These are phyloP conservation scores for Naganishia sp. DNA, from an alignment of 1,284 basidiomycete species.

Conservation along the genomic window DNA sequence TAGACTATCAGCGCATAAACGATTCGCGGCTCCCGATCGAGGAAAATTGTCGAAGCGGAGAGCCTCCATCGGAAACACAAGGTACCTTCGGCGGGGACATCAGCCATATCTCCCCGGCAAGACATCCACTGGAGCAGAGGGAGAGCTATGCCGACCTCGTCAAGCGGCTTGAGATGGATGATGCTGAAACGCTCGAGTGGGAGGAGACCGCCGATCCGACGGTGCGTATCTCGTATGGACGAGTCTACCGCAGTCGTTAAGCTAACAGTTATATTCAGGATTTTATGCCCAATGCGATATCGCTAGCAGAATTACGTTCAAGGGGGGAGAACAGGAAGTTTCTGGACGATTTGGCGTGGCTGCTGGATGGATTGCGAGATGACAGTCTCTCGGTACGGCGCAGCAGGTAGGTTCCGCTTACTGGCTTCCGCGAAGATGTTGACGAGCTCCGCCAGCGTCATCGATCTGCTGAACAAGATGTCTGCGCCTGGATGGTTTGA, in stretches of 20 bases:
- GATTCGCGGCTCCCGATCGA: neutral
- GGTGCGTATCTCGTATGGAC: neutral
- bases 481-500: conserved; percentile 42
- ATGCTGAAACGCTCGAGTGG: conserved; percentile 31
- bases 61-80: neutral
- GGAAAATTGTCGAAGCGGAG: neutral
- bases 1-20: neutral
- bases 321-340: conserved; percentile 51
- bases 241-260: neutral
- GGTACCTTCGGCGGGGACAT: neutral
- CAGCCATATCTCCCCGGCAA: neutral
- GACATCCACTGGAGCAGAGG: conserved; percentile 29
- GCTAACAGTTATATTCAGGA: neutral
- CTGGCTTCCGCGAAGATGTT: neutral
- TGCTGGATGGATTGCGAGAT: conserved; percentile 44
- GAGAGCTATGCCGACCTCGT: conserved; percentile 50
- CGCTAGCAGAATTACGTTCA: conserved; percentile 48
- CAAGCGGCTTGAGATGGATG: conserved; percentile 48
- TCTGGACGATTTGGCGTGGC: conserved; percentile 48
- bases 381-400: conserved; percentile 36
- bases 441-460: conserved; percentile 36
- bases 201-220: conserved; percentile 24
- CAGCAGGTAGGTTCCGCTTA: conserved; percentile 39
- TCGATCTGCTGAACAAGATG: conserved; percentile 48
- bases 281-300: conserved; percentile 27